These are phyloP conservation scores for Pugionium dolabratum DNA, from an alignment of 345 rosid species.

Conservation along the genomic window DNA sequence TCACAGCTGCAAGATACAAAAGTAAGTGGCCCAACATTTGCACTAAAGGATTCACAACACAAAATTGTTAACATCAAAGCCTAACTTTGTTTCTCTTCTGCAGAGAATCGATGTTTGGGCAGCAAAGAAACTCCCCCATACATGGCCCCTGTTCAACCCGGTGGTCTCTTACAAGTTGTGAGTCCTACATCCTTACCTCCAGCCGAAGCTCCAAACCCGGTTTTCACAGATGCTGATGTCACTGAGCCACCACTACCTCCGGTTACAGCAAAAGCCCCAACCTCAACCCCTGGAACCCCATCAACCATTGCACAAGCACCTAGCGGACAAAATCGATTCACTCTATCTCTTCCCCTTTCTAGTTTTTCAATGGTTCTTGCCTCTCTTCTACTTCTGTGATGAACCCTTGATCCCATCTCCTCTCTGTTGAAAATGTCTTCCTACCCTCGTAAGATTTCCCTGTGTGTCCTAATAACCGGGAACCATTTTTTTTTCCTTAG, in stretches of 20 bases:
- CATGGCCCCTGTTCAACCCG: slow-evolving; percentile 65
- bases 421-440: slow-evolving; percentile 16
- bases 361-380: slow-evolving; percentile 47
- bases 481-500: not conserved
- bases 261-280: slow-evolving; percentile 37
- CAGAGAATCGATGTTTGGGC: slow-evolving; percentile 62
- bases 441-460: not conserved
- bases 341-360: slow-evolving; percentile 44
- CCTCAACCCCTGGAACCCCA: slow-evolving; percentile 46
- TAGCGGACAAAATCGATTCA: slow-evolving; percentile 51
- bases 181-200: slow-evolving; percentile 46
- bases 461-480: slow-evolving; percentile 14
- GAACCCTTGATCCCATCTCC: slow-evolving; percentile 28
- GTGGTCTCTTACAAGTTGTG: slow-evolving; percentile 44
- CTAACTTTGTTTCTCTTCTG: slow-evolving; percentile 30
- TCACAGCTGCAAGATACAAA: slow-evolving; percentile 68
- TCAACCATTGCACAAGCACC: slow-evolving; percentile 41
- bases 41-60: slow-evolving; percentile 17
- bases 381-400: slow-evolving; percentile 39
- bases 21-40: slow-evolving; percentile 54
- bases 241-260: slow-evolving; percentile 65
- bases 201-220: slow-evolving; percentile 64
- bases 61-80: slow-evolving; percentile 5
- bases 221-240: slow-evolving; percentile 58
- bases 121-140: slow-evolving; percentile 34